Conservation (phyloP, 2,329 filamentous ascomycete species). For the Penicillium sp. region DNA sequence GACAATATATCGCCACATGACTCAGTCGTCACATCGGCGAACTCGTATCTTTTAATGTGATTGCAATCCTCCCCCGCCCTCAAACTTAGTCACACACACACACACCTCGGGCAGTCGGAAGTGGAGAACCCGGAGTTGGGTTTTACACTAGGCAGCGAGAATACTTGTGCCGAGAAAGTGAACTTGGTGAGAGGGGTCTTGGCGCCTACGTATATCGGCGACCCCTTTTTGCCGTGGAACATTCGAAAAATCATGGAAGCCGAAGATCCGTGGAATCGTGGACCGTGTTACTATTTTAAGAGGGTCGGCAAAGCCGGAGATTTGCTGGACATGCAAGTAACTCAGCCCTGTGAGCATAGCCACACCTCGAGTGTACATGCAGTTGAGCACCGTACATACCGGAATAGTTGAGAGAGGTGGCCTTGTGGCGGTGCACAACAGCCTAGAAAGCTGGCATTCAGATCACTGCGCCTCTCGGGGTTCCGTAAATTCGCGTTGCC, state of each 20-base stretch:
- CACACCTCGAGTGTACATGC: background rate
- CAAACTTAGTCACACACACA: background rate
- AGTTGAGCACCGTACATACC: background rate
- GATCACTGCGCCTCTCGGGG: constrained; percentile 11
- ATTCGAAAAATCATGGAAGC: constrained; percentile 17
- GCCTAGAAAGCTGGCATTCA: background rate
- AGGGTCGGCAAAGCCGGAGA: background rate
- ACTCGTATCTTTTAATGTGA: background rate
- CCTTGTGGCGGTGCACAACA: constrained; percentile 1
- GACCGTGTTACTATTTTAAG: constrained; percentile 9
- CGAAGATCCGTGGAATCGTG: constrained; percentile 7
- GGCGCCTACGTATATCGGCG: background rate
- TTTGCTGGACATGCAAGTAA: background rate
- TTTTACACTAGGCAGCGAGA: constrained; percentile 2
- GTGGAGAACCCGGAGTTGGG: background rate
- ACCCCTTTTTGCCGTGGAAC: background rate
- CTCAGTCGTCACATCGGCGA: background rate
- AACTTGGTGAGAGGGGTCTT: background rate
- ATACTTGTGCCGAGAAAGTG: background rate
- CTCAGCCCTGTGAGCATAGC: constrained; percentile 5
- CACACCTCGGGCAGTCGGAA: background rate
- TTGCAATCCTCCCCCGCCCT: background rate
- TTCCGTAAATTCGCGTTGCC: constrained; percentile 11
- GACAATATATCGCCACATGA: background rate
- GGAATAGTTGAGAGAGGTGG: background rate